Percentiles rank a stretch among this genome's conserved stretches.
Conservation (phyloP, 2,329 filamentous ascomycete genomes). For the Cercospora berteroae region DNA sequence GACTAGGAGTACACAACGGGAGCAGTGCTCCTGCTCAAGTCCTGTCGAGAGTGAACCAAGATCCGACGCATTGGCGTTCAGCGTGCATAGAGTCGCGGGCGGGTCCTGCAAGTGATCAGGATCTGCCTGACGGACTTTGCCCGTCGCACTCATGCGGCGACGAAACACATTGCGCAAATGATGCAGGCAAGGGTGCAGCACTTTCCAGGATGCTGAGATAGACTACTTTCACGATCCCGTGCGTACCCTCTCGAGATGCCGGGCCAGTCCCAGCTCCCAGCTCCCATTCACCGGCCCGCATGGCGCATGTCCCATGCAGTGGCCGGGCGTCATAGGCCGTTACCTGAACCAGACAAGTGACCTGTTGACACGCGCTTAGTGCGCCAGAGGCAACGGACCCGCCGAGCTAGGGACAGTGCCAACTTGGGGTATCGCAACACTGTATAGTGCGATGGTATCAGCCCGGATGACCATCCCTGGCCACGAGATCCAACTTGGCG, state of each 20-base stretch:
- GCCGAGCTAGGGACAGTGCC: slow-evolving; percentile 18
- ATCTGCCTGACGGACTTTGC: slow-evolving; percentile 23
- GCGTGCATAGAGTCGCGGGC: slow-evolving; percentile 24
- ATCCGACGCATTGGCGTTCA: slow-evolving; percentile 27
- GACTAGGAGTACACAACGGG: slow-evolving; percentile 25
- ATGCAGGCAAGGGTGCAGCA: slow-evolving; percentile 27
- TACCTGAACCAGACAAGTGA: slow-evolving; percentile 24
- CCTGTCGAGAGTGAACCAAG: slow-evolving; percentile 23
- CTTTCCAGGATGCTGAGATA: slow-evolving; percentile 23
- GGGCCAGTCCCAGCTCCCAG: slow-evolving; percentile 26
- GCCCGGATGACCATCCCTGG: slow-evolving; percentile 4
- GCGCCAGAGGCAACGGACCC: slow-evolving; percentile 16
- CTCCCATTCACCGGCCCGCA: slow-evolving; percentile 23
- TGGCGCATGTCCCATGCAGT: slow-evolving; percentile 25
- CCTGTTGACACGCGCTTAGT: slow-evolving; percentile 30
- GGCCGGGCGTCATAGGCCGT: slow-evolving; percentile 21
- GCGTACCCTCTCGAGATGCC: slow-evolving; percentile 22
- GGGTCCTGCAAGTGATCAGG: slow-evolving; percentile 29
- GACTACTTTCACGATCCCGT: slow-evolving; percentile 23
- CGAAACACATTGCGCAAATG: slow-evolving; percentile 31
- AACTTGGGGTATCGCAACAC: slow-evolving; percentile 24
- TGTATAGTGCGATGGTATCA: slow-evolving; percentile 11
- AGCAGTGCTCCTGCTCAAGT: slow-evolving; percentile 18
- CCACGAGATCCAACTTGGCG: not conserved
- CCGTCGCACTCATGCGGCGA: slow-evolving; percentile 28